phyloP scores from a whole-genome alignment of 257 asterid genomes.

The Anisodus acutangulus region DNA sequence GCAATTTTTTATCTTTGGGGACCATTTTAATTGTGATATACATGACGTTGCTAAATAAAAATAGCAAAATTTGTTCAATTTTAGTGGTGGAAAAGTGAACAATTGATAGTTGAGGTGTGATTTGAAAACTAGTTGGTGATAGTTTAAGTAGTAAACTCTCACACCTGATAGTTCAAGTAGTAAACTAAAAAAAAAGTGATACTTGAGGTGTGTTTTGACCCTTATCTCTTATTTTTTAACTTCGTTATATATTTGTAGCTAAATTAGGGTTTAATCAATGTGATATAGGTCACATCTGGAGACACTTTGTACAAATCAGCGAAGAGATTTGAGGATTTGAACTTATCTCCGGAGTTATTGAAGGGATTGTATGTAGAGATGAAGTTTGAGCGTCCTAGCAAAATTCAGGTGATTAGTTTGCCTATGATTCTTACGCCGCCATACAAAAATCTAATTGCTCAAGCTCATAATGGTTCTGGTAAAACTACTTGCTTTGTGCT shows the following conservation, averaged over 20 bases:
- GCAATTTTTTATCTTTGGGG: too few relatives aligned
- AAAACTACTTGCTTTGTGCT: conserved; percentile 97
- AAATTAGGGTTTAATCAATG: conserved; percentile 25
- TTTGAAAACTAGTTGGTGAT: too few relatives aligned
- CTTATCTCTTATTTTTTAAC: too few relatives aligned
- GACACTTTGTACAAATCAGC: conserved; percentile 79
- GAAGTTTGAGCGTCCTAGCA: conserved; percentile 86
- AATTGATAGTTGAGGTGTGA: too few relatives aligned
- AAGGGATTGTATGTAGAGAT: conserved; percentile 86
- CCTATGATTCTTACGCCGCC: conserved; percentile 96
- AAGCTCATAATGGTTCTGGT: conserved; percentile 97
- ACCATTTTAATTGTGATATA: too few relatives aligned
- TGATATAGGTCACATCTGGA: conserved; percentile 68
- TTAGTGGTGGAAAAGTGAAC: too few relatives aligned
- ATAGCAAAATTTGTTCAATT: too few relatives aligned
- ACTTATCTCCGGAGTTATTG: conserved; percentile 66
- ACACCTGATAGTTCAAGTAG: too few relatives aligned
- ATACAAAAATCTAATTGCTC: conserved; percentile 79
- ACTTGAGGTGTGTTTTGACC: too few relatives aligned
- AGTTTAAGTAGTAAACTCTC: too few relatives aligned
- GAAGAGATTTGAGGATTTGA: conserved; percentile 81
- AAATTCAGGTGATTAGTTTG: conserved; percentile 80
- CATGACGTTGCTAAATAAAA: too few relatives aligned
- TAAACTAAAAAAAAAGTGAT: too few relatives aligned
- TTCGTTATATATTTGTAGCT: neutral